Conservation (phyloP, 495 filamentous ascomycete genomes). For the Annulohypoxylon bovei region DNA sequence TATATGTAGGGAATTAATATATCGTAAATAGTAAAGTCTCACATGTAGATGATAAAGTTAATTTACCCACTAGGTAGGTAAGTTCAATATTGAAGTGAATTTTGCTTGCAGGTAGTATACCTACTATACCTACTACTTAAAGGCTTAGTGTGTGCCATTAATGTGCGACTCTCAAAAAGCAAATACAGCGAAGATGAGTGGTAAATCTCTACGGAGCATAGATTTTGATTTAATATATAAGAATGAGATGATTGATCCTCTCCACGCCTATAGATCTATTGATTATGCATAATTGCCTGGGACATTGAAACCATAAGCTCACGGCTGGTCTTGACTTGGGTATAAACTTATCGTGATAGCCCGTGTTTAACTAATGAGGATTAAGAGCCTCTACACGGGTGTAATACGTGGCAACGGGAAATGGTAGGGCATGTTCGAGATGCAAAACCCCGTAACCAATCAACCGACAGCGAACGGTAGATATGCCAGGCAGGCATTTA, state of each 20-base stretch:
- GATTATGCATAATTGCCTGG: background rate
- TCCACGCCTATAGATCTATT: background rate
- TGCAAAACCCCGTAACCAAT: slow-evolving; percentile 19
- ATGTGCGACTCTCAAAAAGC: background rate
- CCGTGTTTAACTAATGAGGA: slow-evolving; percentile 13
- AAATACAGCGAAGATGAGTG: background rate
- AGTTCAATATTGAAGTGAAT: no score
- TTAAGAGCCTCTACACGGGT: slow-evolving; percentile 9
- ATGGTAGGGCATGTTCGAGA: slow-evolving; percentile 24
- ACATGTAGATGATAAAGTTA: background rate
- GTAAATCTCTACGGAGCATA: background rate
- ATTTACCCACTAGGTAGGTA: no score
- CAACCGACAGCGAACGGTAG: slow-evolving; percentile 1
- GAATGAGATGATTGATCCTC: background rate
- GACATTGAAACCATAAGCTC: background rate
- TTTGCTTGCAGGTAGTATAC: no score
- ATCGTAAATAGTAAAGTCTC: background rate
- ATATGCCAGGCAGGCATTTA: slow-evolving; percentile 11
- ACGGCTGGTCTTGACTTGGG: background rate
- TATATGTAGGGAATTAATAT: no score
- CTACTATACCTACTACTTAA: no score
- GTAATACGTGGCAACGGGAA: slow-evolving; percentile 38
- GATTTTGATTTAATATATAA: background rate
- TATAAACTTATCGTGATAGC: background rate
- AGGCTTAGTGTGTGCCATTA: no score